A percentile compares a stretch with the other conserved stretches of the same genome.
These are phyloP conservation scores for Asclepias syriaca DNA, from an alignment of 257 asterid species.

Conservation along the genomic window DNA sequence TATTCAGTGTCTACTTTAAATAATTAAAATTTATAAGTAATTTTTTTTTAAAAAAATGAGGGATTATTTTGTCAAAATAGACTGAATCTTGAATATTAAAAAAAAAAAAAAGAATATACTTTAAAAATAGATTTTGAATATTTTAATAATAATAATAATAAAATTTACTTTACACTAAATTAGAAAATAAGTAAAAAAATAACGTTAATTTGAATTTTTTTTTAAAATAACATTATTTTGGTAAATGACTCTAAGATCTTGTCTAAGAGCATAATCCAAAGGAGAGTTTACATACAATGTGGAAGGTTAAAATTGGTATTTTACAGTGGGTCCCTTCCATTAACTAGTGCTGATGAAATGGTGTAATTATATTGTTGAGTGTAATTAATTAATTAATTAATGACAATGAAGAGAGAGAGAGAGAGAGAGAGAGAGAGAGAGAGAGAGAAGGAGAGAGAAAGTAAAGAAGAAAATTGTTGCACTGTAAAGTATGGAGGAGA, in stretches of 20 bases:
- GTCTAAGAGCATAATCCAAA: neutral
- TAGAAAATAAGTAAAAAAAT: no score
- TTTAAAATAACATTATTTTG: no score
- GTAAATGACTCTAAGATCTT: neutral
- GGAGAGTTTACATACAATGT: neutral
- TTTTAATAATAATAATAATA: no score
- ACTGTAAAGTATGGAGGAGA: neutral
- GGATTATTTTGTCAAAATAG: no score
- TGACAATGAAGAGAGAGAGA: neutral
- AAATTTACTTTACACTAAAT: no score
- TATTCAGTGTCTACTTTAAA: no score
- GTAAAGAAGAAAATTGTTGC: constrained; percentile 2
- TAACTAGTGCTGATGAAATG: constrained; percentile 9
- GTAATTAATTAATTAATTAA: neutral
- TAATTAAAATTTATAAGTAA: no score
- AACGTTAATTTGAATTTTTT: no score
- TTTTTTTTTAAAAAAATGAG: no score
- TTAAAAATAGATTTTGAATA: no score
- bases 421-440: neutral
- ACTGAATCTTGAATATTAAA: no score
- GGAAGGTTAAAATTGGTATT: constrained; percentile 13
- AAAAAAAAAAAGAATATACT: no score
- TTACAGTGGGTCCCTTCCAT: constrained; percentile 11
- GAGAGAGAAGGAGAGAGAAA: neutral
- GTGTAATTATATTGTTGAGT: constrained; percentile 9